Evolutionary conservation across 768 basidiomycete species (phyloP).

Genomic region (Artomyces pyxidatus): DNA sequence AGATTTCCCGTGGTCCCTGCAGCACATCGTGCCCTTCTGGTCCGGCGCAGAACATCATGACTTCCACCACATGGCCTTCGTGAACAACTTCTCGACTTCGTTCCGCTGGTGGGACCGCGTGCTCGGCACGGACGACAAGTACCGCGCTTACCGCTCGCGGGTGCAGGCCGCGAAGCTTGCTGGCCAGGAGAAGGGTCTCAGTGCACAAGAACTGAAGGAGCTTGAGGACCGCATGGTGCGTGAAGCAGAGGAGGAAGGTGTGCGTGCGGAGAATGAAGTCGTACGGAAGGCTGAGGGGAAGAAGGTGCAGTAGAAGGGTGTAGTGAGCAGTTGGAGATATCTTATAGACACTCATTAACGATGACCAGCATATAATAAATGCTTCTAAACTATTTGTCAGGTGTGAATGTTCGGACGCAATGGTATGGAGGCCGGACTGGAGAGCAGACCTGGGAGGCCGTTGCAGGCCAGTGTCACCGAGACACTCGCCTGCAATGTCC

Average conservation of each 20-base stretch:
- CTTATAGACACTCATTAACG: no score
- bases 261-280: constrained; percentile 51
- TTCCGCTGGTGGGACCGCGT: constrained; percentile 92
- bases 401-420: no score
- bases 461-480: no score
- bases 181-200: constrained; percentile 24
- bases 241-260: constrained; percentile 69
- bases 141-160: constrained; percentile 68
- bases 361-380: no score
- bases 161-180: constrained; percentile 49
- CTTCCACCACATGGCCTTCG: constrained; percentile 97
- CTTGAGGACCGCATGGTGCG: constrained; percentile 57
- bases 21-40: constrained; percentile 92
- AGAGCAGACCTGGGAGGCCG: no score
- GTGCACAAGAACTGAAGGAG: constrained; percentile 41
- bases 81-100: constrained; percentile 87
- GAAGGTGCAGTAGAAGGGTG: constrained; percentile 8
- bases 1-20: constrained; percentile 98
- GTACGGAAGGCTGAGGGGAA: constrained; percentile 21
- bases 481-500: no score
- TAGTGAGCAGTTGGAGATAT: no score
- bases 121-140: constrained; percentile 88
- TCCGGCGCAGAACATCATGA: constrained; percentile 96
- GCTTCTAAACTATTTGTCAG: no score
- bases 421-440: no score